Evolutionary conservation across 176 grass and related monocot genomes (phyloP).

Genomic region (Rhynchospora breviuscula): DNA sequence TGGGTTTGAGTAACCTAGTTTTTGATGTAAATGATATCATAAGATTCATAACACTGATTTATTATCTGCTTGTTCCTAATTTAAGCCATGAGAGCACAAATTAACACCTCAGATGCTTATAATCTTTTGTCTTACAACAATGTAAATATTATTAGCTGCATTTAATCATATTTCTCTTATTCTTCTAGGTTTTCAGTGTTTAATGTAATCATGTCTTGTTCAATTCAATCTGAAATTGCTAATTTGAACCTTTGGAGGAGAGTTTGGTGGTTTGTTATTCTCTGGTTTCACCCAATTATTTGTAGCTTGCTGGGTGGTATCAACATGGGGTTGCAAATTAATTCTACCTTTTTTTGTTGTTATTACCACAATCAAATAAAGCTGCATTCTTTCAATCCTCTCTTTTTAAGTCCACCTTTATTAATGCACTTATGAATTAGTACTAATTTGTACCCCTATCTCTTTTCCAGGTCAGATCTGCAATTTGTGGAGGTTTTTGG

Average conservation of each 20-base stretch:
- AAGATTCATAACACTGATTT: no score
- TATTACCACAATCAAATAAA: background rate
- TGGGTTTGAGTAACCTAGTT: no score
- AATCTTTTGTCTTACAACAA: background rate
- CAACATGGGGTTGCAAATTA: background rate
- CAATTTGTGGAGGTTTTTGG: slow-evolving; percentile 68
- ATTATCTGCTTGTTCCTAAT: no score
- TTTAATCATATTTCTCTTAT: background rate
- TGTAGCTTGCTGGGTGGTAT: background rate
- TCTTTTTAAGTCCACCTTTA: background rate
- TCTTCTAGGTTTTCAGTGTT: background rate
- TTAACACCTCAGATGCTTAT: background rate
- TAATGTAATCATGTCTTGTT: background rate
- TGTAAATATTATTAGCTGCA: background rate
- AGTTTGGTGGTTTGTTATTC: background rate
- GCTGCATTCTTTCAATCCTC: background rate
- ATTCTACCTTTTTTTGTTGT: background rate
- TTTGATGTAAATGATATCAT: no score
- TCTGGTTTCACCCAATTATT: no score
- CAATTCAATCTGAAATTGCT: background rate
- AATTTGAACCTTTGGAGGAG: no score
- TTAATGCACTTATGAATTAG: background rate
- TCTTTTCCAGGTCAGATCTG: slow-evolving; percentile 50
- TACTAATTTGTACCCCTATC: background rate
- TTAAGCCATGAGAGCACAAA: background rate